Evolutionary conservation across 192 early-diverging fungal species (phyloP), one percentile per base, ranked within the genome.

Genomic region (Coemansia sp.): DNA sequence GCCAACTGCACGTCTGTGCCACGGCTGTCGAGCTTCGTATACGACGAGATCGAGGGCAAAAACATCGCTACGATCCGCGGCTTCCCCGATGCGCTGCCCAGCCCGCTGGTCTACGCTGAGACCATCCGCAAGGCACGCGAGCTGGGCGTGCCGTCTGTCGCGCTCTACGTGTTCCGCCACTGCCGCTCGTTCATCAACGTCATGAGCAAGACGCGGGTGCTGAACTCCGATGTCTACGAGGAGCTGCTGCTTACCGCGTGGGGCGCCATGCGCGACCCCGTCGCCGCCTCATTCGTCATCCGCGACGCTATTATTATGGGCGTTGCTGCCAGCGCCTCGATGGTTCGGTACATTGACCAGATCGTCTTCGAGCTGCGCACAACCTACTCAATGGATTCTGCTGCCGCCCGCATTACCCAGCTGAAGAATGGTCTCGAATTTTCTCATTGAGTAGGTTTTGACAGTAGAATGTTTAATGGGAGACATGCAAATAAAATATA

Each of bases 221-320:
- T 80, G 34, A 60, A 71, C 34, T n/a, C 63, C 0, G 35, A 38
- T 1, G 62, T 80, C 34, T 80, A 72, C 60, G 66, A 74, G 34
- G 78, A 80, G 66, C 51, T 80, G 39, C 45, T 80, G 15, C 26
- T 60, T 1, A 71, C 73, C 0, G 62, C 69, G 16, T 80, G 78
- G 78, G 51, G 26, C 2, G 58, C 62, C 10, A 36, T 63, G 66
- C 67, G 73, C 44, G 78, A 80, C 48, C 67, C 71, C 15, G 66
- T 66, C 12, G 62, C 65, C 1, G 69, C 74, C 5, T 43, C 66
- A 11, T 67, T 64, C 6, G 41, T 80, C 9, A 63, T 80, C 6
- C 72, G 67, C 24, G 72, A 80, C 15, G 62, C 66, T 24, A 55
- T 80, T 45, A 49, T 60, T 7, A 49, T 74, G 65, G 78, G 78